A percentile compares a stretch with the other conserved stretches of the same genome.
These are phyloP conservation scores for Globisporangium orthogonon DNA, from an alignment of 352 stramenopile species.

Conservation along the genomic window DNA sequence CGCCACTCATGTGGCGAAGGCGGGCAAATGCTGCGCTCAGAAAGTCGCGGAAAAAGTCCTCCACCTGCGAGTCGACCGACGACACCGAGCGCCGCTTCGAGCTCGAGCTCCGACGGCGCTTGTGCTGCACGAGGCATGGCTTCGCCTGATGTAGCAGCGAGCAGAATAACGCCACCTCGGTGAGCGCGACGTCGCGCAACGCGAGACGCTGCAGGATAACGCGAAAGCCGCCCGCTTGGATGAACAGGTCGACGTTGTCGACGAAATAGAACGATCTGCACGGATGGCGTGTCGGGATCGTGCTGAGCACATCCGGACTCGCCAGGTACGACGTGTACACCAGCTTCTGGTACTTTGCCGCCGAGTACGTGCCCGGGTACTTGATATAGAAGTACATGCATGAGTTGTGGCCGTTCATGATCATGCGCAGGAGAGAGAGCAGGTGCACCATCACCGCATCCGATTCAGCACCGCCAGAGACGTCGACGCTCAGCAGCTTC, in stretches of 20 bases:
- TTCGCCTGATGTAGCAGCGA: slow-evolving; percentile 69
- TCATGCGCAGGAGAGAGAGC: slow-evolving; percentile 65
- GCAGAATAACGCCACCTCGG: slow-evolving; percentile 64
- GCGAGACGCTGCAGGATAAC: slow-evolving; percentile 66
- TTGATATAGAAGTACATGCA: slow-evolving; percentile 86
- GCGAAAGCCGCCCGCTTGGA: slow-evolving; percentile 74
- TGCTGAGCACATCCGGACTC: slow-evolving; percentile 44
- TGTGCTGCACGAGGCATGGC: slow-evolving; percentile 58
- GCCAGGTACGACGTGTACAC: slow-evolving; percentile 73
- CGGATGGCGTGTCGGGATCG: slow-evolving; percentile 56
- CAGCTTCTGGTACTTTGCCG: slow-evolving; percentile 53
- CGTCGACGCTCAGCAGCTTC: slow-evolving; percentile 50
- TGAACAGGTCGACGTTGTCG: slow-evolving; percentile 78
- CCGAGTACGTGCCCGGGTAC: slow-evolving; percentile 55
- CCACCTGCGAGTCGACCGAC: slow-evolving; percentile 31
- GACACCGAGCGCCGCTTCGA: slow-evolving; percentile 13
- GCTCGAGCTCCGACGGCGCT: slow-evolving; percentile 41
- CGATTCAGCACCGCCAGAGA: background rate
- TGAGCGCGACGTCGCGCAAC: slow-evolving; percentile 30
- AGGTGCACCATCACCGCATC: slow-evolving; percentile 30
- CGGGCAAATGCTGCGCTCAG: slow-evolving; percentile 63
- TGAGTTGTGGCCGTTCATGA: slow-evolving; percentile 69
- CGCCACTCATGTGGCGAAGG: slow-evolving; percentile 52
- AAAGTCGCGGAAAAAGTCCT: slow-evolving; percentile 81
- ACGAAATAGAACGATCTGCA: slow-evolving; percentile 79